Evolutionary conservation across 441 rosid genomes (phyloP), one percentile per base, ranked within the genome.

Genomic region (Populus hybrid): DNA sequence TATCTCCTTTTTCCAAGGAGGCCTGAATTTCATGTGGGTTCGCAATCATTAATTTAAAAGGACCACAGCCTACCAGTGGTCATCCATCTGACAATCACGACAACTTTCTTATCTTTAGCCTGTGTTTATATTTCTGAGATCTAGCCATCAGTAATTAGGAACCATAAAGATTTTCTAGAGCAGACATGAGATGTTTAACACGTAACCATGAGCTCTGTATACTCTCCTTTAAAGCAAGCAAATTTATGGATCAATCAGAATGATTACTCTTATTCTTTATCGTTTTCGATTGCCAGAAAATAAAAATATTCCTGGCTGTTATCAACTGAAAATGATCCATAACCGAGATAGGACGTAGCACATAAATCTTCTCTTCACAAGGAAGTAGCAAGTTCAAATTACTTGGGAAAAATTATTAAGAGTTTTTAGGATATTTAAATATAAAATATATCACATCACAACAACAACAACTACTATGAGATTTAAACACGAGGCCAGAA

Each of bases 1-100:
- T 12, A 14, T 14, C 18, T 12, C 18, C 53, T 4, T 11, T 46
- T 46, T 14, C 6, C 18, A 40, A 40, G 50, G 50, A 40, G 50
- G 12, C 50, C 18, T 20, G n/a, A 42, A 50, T 8, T 67, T 75
- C 21, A 9, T 20, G 65, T 42, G 2, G 42, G 66, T 28, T 77
- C 80, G 10, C 20, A 65, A 30, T 71, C 65, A 70, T 69, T 4
- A 46, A 46, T 46, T 30, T 4, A 68, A 7, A 8, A n/a, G 86
- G 82, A 78, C 80, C 82, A 78, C 80, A 12, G 53, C 53, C 18
- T 3, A 3, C 18, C 53, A 14, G 53, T 46, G 53, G 18, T 46
- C 53, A 12, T 46, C 71, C 24, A 65, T 64, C 30, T 71, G 28
- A 21, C 65, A 35, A 75, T 82, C 82, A 81, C 84, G 71, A 24